These are phyloP conservation scores for Claviceps sorghi DNA, from an alignment of 2,329 filamentous ascomycete genomes.

Conservation along the genomic window DNA sequence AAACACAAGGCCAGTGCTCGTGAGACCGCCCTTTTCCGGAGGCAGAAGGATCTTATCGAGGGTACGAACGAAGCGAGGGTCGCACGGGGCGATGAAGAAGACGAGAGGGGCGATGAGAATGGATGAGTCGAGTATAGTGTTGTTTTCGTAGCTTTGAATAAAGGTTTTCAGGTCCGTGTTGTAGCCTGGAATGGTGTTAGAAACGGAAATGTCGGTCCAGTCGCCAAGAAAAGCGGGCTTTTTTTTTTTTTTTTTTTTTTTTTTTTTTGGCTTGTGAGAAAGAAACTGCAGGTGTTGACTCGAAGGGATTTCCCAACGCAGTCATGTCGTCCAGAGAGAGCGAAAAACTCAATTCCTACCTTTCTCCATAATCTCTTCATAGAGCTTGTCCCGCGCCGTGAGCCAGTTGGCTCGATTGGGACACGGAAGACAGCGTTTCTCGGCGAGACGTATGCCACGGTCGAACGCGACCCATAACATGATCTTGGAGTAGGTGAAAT, in stretches of 20 bases:
- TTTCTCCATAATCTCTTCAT: slow-evolving; percentile 65
- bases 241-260: too few relatives aligned
- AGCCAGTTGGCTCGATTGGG: slow-evolving; percentile 55
- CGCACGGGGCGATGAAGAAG: slow-evolving; percentile 66
- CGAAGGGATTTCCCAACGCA: neutral
- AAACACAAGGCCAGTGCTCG: slow-evolving; percentile 60
- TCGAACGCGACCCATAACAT: slow-evolving; percentile 77
- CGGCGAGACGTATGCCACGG: slow-evolving; percentile 55
- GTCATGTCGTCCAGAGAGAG: neutral
- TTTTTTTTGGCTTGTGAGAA: too few relatives aligned
- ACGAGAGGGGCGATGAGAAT: slow-evolving; percentile 65
- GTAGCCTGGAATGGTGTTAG: slow-evolving; percentile 25
- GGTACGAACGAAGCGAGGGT: slow-evolving; percentile 59
- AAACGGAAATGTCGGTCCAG: too few relatives aligned
- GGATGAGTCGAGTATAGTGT: slow-evolving; percentile 55
- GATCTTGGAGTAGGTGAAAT: slow-evolving; percentile 70
- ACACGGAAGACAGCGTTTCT: slow-evolving; percentile 63
- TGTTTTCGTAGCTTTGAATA: slow-evolving; percentile 61
- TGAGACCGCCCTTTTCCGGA: slow-evolving; percentile 61
- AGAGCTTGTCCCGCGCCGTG: slow-evolving; percentile 49
- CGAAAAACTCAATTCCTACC: slow-evolving; percentile 18
- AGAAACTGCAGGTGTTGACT: neutral
- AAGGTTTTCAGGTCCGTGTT: slow-evolving; percentile 56
- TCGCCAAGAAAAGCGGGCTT: too few relatives aligned
- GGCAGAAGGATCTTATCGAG: slow-evolving; percentile 57